Evolutionary conservation across 2,329 filamentous ascomycete species (phyloP).

Genomic region (Venturia aucupariae): DNA sequence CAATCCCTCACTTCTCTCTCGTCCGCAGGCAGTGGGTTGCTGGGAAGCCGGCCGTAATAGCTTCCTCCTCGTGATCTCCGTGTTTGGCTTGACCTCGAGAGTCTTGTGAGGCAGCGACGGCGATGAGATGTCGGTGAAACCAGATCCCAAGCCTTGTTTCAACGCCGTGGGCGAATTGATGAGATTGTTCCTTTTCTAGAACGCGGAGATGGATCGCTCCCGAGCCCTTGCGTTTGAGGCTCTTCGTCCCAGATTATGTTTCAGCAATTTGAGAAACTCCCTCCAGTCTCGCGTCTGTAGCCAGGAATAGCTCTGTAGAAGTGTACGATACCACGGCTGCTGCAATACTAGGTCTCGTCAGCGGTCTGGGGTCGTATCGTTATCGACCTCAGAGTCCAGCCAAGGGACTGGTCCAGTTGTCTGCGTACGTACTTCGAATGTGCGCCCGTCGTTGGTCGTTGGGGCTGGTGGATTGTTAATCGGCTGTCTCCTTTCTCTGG

Average conservation of each 20-base stretch:
- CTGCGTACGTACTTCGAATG: constrained; percentile 4
- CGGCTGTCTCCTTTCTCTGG: not conserved
- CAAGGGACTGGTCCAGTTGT: not conserved
- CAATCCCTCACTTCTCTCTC: not conserved
- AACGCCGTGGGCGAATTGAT: not conserved
- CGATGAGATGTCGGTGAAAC: constrained; percentile 7
- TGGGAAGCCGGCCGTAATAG: not conserved
- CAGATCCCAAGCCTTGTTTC: constrained; percentile 6
- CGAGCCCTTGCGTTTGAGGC: constrained; percentile 1
- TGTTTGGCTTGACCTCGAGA: constrained; percentile 1
- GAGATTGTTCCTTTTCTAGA: constrained; percentile 9
- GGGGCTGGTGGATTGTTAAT: not conserved
- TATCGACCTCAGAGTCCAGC: not conserved
- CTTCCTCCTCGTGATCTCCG: not conserved
- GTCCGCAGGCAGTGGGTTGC: not conserved
- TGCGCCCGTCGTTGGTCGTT: not conserved
- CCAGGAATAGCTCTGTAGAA: not conserved
- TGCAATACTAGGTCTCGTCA: not conserved
- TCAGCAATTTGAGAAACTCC: constrained; percentile 2
- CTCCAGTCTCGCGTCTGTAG: constrained; percentile 2
- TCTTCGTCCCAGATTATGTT: constrained; percentile 7
- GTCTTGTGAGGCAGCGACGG: not conserved
- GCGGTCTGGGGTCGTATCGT: not conserved
- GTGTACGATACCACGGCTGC: not conserved
- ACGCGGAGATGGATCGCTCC: not conserved